These are phyloP conservation scores for Phytopythium boreale DNA, from an alignment of 352 stramenopile genomes.

Conservation along the genomic window DNA sequence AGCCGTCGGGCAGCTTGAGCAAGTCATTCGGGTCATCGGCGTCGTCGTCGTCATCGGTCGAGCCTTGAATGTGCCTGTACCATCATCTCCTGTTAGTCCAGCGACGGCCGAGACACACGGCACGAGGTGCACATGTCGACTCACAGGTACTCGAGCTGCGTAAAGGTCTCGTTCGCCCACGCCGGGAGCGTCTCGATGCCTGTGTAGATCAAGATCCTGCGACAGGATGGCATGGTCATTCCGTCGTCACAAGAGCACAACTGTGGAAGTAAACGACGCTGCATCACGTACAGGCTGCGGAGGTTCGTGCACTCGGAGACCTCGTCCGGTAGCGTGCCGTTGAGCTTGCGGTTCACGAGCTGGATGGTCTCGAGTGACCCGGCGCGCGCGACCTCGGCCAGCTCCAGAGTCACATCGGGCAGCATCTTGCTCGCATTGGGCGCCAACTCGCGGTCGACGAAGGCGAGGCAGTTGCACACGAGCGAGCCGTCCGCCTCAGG, in stretches of 20 bases:
- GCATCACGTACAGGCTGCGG: slow-evolving; percentile 23
- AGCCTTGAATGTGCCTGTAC: slow-evolving; percentile 27
- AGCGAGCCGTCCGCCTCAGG: slow-evolving; percentile 12
- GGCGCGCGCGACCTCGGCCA: slow-evolving; percentile 15
- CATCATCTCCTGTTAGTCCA: not conserved
- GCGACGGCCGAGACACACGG: not conserved
- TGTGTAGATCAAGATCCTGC: slow-evolving; percentile 30
- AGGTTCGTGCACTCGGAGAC: slow-evolving; percentile 16
- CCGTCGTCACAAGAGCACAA: not conserved
- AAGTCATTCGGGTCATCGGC: slow-evolving; percentile 2
- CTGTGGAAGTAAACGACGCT: too few relatives aligned
- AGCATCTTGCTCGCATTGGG: slow-evolving; percentile 10
- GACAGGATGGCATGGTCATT: not conserved
- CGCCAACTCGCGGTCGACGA: slow-evolving; percentile 27
- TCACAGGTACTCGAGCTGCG: slow-evolving; percentile 36
- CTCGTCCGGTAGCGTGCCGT: slow-evolving; percentile 19
- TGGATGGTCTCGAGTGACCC: slow-evolving; percentile 24
- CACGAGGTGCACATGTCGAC: slow-evolving; percentile 2
- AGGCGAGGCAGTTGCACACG: slow-evolving; percentile 19
- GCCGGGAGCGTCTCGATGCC: slow-evolving; percentile 19
- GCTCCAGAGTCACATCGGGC: slow-evolving; percentile 15
- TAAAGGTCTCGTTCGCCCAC: slow-evolving; percentile 21
- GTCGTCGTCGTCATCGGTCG: slow-evolving; percentile 5
- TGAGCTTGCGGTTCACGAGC: slow-evolving; percentile 25
- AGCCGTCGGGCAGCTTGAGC: slow-evolving; percentile 14